Evolutionary conservation across 768 basidiomycete species (phyloP).

Genomic region (Mycena chlorophos): DNA sequence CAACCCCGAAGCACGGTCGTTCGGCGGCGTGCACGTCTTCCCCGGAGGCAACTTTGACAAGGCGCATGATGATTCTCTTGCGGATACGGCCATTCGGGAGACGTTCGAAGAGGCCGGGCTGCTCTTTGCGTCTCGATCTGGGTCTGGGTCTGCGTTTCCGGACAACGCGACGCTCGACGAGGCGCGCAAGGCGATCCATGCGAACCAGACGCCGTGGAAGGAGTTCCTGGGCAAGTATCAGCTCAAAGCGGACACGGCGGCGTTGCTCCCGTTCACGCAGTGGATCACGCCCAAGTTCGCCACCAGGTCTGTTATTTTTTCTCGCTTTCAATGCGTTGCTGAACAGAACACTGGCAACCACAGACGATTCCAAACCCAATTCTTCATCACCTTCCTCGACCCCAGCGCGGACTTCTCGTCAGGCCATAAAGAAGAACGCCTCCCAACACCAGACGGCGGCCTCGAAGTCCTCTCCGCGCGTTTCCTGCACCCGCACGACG

Average conservation of each 20-base stretch:
- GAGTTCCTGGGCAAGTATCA: slow-evolving; percentile 50
- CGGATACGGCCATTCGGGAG: slow-evolving; percentile 70
- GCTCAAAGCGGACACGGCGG: slow-evolving; percentile 44
- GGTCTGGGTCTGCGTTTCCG: slow-evolving; percentile 15
- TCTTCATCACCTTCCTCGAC: slow-evolving; percentile 65
- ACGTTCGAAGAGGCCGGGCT: slow-evolving; percentile 78
- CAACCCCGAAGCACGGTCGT: slow-evolving; percentile 62
- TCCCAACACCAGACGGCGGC: slow-evolving; percentile 67
- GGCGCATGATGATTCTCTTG: slow-evolving; percentile 55
- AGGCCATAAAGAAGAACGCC: slow-evolving; percentile 54
- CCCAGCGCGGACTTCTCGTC: slow-evolving; percentile 48
- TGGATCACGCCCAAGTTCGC: slow-evolving; percentile 68
- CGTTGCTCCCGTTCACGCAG: slow-evolving; percentile 67
- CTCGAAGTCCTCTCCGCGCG: slow-evolving; percentile 68
- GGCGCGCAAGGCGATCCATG: slow-evolving; percentile 57
- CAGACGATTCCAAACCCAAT: slow-evolving; percentile 73
- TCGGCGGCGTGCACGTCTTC: slow-evolving; percentile 73
- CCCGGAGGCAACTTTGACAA: slow-evolving; percentile 72
- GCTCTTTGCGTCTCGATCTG: slow-evolving; percentile 48
- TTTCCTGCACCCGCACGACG: slow-evolving; percentile 58
- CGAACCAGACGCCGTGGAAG: slow-evolving; percentile 49
- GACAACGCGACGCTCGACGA: slow-evolving; percentile 47
- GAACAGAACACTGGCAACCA: background rate
- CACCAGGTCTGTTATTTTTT: slow-evolving; percentile 48
- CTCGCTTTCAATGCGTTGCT: slow-evolving; percentile 10